These are phyloP conservation scores for Alternaria infectoria DNA, from an alignment of 2,329 filamentous ascomycete species.

Conservation along the genomic window DNA sequence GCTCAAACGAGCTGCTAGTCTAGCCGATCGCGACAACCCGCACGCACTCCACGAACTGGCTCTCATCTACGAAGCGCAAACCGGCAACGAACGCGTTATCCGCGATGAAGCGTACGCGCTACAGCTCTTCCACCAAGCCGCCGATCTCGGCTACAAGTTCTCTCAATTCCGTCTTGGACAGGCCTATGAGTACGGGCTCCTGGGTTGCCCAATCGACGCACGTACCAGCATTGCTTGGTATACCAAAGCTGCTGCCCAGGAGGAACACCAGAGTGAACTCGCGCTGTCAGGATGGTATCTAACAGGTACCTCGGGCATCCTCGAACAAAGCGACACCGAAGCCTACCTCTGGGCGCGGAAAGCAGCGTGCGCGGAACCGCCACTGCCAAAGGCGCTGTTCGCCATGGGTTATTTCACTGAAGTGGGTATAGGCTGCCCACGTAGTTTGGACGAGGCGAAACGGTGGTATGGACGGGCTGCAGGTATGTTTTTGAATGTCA, in stretches of 20 bases:
- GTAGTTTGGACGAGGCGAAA: slow-evolving; percentile 93
- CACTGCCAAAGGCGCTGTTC: slow-evolving; percentile 90
- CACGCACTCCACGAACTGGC: slow-evolving; percentile 91
- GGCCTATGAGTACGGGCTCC: slow-evolving; percentile 85
- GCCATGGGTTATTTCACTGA: slow-evolving; percentile 99
- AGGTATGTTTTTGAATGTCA: slow-evolving; percentile 66
- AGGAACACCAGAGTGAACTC: slow-evolving; percentile 88
- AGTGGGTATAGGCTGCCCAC: slow-evolving; percentile 85
- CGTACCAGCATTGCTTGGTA: slow-evolving; percentile 93
- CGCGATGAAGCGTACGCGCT: slow-evolving; percentile 82
- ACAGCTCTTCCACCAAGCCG: slow-evolving; percentile 83
- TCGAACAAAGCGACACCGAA: slow-evolving; percentile 92
- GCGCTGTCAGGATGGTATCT: slow-evolving; percentile 75
- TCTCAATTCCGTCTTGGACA: slow-evolving; percentile 89
- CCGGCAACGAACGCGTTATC: slow-evolving; percentile 69
- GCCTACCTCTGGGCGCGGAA: slow-evolving; percentile 97
- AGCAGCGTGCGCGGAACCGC: slow-evolving; percentile 78
- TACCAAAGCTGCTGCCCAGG: slow-evolving; percentile 85
- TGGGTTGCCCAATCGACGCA: slow-evolving; percentile 83
- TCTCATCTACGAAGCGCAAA: slow-evolving; percentile 68
- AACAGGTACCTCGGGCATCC: slow-evolving; percentile 84
- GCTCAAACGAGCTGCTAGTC: slow-evolving; percentile 91
- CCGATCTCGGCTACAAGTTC: slow-evolving; percentile 91
- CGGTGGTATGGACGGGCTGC: slow-evolving; percentile 98
- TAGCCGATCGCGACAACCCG: slow-evolving; percentile 86